Evolutionary conservation across 1,284 basidiomycete species (phyloP), one percentile per base, ranked within the genome.

Genomic region (Marasmius tenuissimus): DNA sequence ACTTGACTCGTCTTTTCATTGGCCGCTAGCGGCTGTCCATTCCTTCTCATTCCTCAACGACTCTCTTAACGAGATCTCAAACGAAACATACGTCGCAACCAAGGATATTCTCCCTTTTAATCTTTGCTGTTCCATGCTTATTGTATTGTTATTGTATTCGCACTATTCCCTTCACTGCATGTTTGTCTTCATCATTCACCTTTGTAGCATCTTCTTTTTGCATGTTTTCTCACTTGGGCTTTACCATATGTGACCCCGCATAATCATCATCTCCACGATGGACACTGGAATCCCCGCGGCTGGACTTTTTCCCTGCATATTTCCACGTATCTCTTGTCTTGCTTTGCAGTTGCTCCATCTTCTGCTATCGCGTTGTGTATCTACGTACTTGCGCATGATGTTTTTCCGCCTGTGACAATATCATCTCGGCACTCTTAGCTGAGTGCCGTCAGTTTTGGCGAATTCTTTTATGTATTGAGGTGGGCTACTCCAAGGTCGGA

Each of bases 71-170:
- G 56, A 61, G 9, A 57, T 27, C 40, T 33, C 42, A 51, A 37
- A 61, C 55, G 60, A 61, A 59, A 34, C 34, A 37, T 39, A 34
- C 47, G 33, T 54, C 50, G 61, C 45, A 45, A 59, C 52, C 34
- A 54, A 54, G 52, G 52, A 54, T 54, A 54, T 38, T 14, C 34
- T 18, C 35, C 27, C 16, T 54, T 59, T 48, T 47, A 47, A 54
- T 40, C n/a, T 40, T 54, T 20, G 48, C 53, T 27, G 27, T 27
- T 27, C 27, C 27, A 27, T 27, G 27, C 27, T 27, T 27, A 62
- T 62, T 39, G 58, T 62, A 62, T 62, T 50, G 55, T 53, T 50
- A 55, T 59, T 54, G 61, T 48, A 59, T 63, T 63, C 62, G 52
- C 52, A 54, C 52, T 54, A 18, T 38, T 34, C 38, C 48, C 40